Evolutionary conservation across 495 filamentous ascomycete genomes (phyloP).

Genomic region (Hapsidospora chrysogenum): DNA sequence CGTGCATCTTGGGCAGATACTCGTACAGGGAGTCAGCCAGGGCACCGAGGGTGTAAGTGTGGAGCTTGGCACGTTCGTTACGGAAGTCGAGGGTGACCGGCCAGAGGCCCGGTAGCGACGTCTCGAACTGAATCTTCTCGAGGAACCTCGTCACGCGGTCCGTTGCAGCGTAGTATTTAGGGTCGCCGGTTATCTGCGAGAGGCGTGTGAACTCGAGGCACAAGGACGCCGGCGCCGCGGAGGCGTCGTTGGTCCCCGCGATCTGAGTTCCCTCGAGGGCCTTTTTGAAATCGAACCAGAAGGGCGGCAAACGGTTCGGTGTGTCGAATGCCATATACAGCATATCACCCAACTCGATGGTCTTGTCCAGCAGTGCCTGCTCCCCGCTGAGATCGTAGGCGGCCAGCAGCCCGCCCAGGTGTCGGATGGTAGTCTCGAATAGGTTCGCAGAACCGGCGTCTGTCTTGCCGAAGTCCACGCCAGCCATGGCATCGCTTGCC

Average conservation of each 20-base stretch:
- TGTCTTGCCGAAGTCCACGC: conserved; percentile 61
- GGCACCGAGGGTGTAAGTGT: conserved; percentile 53
- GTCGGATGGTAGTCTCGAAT: conserved; percentile 61
- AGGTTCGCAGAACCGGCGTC: conserved; percentile 34
- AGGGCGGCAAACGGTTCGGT: conserved; percentile 70
- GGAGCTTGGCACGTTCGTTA: conserved; percentile 8
- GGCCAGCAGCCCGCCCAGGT: conserved; percentile 57
- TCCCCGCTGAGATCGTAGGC: conserved; percentile 64
- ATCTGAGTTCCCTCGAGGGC: conserved; percentile 62
- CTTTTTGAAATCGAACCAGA: conserved; percentile 52
- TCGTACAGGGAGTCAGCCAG: conserved; percentile 80
- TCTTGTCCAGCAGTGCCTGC: conserved; percentile 47
- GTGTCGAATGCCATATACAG: conserved; percentile 76
- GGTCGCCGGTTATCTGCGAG: conserved; percentile 60
- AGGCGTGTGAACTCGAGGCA: conserved; percentile 72
- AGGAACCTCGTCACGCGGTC: conserved; percentile 58
- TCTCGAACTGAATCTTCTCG: conserved; percentile 45
- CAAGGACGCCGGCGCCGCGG: conserved; percentile 67
- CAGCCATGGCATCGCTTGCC: conserved; percentile 45
- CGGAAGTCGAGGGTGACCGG: conserved; percentile 16
- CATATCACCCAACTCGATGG: conserved; percentile 61
- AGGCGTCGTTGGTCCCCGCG: conserved; percentile 23
- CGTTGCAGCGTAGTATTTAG: conserved; percentile 74
- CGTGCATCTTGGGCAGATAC: conserved; percentile 62
- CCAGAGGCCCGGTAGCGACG: conserved; percentile 48